These are phyloP conservation scores for Fusarium robinianum DNA, from an alignment of 2,329 filamentous ascomycete species.

Conservation along the genomic window DNA sequence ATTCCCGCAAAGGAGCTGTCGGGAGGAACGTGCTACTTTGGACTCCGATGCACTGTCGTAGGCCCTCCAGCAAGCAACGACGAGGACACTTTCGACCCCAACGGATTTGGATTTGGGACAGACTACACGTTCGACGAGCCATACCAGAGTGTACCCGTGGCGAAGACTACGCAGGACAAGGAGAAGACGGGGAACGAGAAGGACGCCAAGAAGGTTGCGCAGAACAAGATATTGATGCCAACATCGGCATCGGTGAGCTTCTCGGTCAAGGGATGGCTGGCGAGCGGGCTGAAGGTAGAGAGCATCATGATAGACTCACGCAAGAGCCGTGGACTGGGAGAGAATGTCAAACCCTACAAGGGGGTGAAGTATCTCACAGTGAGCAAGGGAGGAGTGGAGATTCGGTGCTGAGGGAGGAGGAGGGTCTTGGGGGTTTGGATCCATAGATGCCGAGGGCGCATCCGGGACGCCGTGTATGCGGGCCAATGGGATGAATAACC, in stretches of 20 bases:
- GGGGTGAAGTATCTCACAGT: constrained; percentile 95
- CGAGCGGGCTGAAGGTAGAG: constrained; percentile 69
- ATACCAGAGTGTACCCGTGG: constrained; percentile 54
- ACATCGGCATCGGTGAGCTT: constrained; percentile 76
- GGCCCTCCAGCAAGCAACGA: constrained; percentile 60
- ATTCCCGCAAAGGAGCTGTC: constrained; percentile 77
- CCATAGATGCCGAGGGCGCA: too few relatives aligned
- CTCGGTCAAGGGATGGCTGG: constrained; percentile 69
- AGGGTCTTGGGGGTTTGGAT: not conserved
- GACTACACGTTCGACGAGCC: constrained; percentile 60
- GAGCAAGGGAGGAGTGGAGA: constrained; percentile 67
- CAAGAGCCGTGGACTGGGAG: constrained; percentile 82
- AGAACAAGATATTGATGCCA: constrained; percentile 79
- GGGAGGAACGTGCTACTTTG: constrained; percentile 68
- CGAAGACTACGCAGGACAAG: constrained; percentile 42
- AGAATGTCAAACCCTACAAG: constrained; percentile 92
- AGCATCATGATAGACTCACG: constrained; percentile 72
- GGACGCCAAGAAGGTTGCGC: constrained; percentile 62
- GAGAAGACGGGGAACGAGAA: constrained; percentile 46
- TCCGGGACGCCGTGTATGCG: too few relatives aligned
- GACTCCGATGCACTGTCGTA: constrained; percentile 78
- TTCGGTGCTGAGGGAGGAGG: constrained; percentile 55
- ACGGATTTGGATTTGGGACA: constrained; percentile 55
- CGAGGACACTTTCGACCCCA: constrained; percentile 55
- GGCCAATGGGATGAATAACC: too few relatives aligned